Evolutionary conservation across 768 basidiomycete genomes (phyloP).

Genomic region (Rhodotorula graminis): DNA sequence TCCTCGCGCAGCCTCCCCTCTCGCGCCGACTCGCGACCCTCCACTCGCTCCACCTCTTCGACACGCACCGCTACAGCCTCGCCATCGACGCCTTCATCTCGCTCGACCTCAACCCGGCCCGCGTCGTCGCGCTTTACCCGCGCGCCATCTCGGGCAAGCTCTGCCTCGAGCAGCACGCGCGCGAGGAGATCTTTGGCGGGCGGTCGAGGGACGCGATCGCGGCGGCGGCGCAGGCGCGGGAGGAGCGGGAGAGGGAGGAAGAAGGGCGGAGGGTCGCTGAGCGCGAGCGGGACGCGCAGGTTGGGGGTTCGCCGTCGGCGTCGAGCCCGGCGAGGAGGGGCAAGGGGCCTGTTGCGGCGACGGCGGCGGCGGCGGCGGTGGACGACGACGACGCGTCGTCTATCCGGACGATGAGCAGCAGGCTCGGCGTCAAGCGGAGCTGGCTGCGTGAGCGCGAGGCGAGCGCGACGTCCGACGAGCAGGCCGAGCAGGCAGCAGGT

Average conservation of each 20-base stretch:
- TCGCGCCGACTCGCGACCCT: conserved; percentile 56
- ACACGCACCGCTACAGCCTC: conserved; percentile 58
- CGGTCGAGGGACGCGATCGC: conserved; percentile 62
- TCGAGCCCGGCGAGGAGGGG: background rate
- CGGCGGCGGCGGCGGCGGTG: conserved; percentile 16
- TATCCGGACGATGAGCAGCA: conserved; percentile 42
- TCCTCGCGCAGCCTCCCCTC: conserved; percentile 35
- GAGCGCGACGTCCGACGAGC: conserved; percentile 18
- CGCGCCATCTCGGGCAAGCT: conserved; percentile 73
- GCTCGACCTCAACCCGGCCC: conserved; percentile 86
- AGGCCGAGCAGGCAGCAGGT: conserved; percentile 45
- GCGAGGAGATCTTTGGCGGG: conserved; percentile 83
- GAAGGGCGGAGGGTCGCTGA: background rate
- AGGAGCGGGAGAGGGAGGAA: conserved; percentile 16
- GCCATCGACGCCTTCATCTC: conserved; percentile 84
- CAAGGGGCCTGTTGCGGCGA: background rate
- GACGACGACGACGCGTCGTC: conserved; percentile 67
- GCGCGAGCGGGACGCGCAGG: background rate
- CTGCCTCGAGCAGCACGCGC: conserved; percentile 61
- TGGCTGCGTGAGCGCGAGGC: conserved; percentile 21
- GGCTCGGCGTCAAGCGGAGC: conserved; percentile 25
- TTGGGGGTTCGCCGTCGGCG: background rate
- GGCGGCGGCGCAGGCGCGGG: conserved; percentile 51
- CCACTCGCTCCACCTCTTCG: conserved; percentile 73
- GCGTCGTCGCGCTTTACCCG: conserved; percentile 84